Evolutionary conservation across 1,139 yeast genomes (phyloP).

Genomic region (Debaryomycetaceae sp.): DNA sequence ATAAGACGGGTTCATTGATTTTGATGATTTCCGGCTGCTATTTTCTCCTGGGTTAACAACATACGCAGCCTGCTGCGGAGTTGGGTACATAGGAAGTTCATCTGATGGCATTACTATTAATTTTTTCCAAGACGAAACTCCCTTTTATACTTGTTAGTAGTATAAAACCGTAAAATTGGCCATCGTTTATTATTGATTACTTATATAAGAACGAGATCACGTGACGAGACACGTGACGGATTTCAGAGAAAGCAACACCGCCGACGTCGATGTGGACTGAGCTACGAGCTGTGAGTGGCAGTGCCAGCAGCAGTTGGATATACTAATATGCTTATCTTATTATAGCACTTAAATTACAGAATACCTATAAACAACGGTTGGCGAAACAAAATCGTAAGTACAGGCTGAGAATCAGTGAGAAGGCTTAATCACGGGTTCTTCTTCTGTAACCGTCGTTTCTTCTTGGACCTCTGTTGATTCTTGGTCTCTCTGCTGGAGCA

Average conservation of each 20-base stretch:
- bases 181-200: neutral
- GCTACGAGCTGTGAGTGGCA: no score
- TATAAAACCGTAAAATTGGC: neutral
- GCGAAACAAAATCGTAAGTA: neutral
- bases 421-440: conserved; percentile 46
- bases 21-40: conserved; percentile 8
- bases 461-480: conserved; percentile 42
- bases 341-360: neutral
- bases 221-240: neutral
- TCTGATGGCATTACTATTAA: conserved; percentile 23
- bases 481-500: conserved; percentile 76
- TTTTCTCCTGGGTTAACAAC: conserved; percentile 18
- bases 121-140: neutral
- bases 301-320: neutral
- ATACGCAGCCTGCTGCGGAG: conserved; percentile 47
- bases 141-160: neutral
- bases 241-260: neutral
- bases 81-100: conserved; percentile 47
- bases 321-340: neutral
- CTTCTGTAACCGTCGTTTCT: conserved; percentile 42
- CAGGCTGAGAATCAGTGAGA: neutral
- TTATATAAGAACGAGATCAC: neutral
- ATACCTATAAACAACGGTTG: neutral
- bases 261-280: neutral
- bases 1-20: neutral